These are phyloP conservation scores for Polyporus arcularius DNA, from an alignment of 768 basidiomycete species.

Conservation along the genomic window DNA sequence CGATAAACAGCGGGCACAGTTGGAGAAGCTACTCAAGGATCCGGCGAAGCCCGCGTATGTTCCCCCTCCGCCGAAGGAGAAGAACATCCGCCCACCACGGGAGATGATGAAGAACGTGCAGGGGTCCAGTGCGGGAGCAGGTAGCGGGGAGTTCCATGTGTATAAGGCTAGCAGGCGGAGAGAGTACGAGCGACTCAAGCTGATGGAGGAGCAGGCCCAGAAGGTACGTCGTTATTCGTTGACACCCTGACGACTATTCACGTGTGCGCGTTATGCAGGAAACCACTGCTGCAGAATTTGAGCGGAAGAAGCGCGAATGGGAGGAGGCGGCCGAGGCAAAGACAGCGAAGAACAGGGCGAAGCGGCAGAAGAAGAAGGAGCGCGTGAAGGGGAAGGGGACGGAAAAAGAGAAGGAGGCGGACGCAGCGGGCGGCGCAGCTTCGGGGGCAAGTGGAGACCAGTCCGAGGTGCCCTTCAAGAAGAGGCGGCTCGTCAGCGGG, in stretches of 20 bases:
- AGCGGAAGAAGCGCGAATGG: slow-evolving; percentile 67
- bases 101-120: slow-evolving; percentile 99
- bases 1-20: slow-evolving; percentile 61
- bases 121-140: slow-evolving; percentile 95
- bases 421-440: slow-evolving; percentile 21
- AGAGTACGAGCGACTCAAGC: slow-evolving; percentile 92
- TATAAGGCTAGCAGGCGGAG: slow-evolving; percentile 93
- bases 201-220: slow-evolving; percentile 81
- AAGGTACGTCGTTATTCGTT: slow-evolving; percentile 52
- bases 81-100: slow-evolving; percentile 74
- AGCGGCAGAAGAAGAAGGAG: slow-evolving; percentile 90
- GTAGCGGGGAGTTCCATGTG: slow-evolving; percentile 97
- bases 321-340: slow-evolving; percentile 79
- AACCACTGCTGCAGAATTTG: slow-evolving; percentile 69
- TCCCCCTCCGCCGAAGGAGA: slow-evolving; percentile 81
- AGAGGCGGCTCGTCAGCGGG: slow-evolving; percentile 78
- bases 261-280: slow-evolving; percentile 50
- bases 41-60: slow-evolving; percentile 81
- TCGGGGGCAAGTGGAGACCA: slow-evolving; percentile 23
- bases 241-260: neutral
- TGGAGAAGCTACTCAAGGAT: slow-evolving; percentile 88
- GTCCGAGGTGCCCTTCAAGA: slow-evolving; percentile 60
- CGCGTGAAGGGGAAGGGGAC: slow-evolving; percentile 46
- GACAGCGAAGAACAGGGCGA: slow-evolving; percentile 94
- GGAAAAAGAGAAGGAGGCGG: slow-evolving; percentile 28